Evolutionary conservation across 1,284 basidiomycete genomes (phyloP).

Genomic region (Cystobasidium slooffiae): DNA sequence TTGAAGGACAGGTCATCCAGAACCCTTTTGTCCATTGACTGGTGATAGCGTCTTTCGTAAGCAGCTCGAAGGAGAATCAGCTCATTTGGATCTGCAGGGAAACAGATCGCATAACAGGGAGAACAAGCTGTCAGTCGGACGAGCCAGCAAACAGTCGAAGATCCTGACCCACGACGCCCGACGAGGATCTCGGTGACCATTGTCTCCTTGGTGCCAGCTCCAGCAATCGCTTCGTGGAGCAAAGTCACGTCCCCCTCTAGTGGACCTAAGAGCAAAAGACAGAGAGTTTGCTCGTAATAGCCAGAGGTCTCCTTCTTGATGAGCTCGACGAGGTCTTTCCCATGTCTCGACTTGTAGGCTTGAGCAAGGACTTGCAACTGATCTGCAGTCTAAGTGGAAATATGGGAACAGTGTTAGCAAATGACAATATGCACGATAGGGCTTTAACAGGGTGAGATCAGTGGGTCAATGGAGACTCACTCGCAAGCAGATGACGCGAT

Average conservation of each 20-base stretch:
- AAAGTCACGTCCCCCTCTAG: constrained; percentile 54
- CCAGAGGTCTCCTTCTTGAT: constrained; percentile 56
- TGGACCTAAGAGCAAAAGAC: constrained; percentile 53
- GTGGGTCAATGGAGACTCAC: neutral
- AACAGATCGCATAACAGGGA: neutral
- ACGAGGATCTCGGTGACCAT: constrained; percentile 56
- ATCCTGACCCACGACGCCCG: constrained; percentile 45
- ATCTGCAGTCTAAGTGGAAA: constrained; percentile 54
- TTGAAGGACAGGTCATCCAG: constrained; percentile 55
- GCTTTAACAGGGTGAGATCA: neutral
- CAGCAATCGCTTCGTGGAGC: constrained; percentile 54
- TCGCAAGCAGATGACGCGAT: constrained; percentile 18
- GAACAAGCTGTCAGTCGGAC: neutral
- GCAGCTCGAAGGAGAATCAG: constrained; percentile 54
- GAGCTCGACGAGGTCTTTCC: constrained; percentile 53
- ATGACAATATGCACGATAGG: neutral
- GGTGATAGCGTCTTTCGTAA: constrained; percentile 52
- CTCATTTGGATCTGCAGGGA: constrained; percentile 50
- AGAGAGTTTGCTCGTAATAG: constrained; percentile 53
- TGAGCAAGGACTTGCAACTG: constrained; percentile 52
- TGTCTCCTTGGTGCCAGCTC: constrained; percentile 55
- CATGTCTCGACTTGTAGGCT: constrained; percentile 53
- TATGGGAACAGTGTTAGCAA: constrained; percentile 6
- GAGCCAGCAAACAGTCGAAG: no score
- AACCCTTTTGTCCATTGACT: constrained; percentile 54